Conservation (phyloP, 1,284 basidiomycete genomes). For the Leccinum angustisporum region DNA sequence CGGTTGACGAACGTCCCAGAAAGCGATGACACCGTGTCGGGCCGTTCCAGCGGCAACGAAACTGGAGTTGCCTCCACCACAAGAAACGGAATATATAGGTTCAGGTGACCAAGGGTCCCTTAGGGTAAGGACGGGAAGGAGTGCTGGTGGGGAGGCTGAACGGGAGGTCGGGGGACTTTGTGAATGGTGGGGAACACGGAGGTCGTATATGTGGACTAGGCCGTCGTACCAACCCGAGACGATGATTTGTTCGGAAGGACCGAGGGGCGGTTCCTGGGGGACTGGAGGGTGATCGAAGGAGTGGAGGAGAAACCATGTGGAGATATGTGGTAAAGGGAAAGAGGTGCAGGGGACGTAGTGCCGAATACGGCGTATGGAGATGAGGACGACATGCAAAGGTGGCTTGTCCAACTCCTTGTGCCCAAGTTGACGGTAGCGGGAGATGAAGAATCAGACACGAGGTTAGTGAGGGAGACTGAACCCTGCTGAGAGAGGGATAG, state of each 20-base stretch:
- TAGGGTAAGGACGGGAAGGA: constrained; percentile 58
- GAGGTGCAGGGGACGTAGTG: constrained; percentile 55
- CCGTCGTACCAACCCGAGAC: constrained; percentile 81
- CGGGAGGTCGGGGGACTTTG: not conserved
- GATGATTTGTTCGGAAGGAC: constrained; percentile 67
- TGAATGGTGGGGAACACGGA: constrained; percentile 46
- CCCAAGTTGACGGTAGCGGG: constrained; percentile 44
- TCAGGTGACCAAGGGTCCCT: constrained; percentile 67
- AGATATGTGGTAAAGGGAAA: constrained; percentile 55
- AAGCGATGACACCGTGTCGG: constrained; percentile 69
- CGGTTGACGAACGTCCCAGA: constrained; percentile 72
- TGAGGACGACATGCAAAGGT: constrained; percentile 50
- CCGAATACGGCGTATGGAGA: constrained; percentile 68
- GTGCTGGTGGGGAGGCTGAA: constrained; percentile 20
- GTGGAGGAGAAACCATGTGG: constrained; percentile 43
- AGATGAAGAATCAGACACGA: constrained; percentile 25
- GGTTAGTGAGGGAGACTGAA: constrained; percentile 43
- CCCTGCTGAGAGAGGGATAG: constrained; percentile 63
- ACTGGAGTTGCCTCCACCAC: constrained; percentile 62
- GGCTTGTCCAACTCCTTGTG: constrained; percentile 58
- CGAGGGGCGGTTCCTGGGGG: constrained; percentile 50
- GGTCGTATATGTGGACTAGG: constrained; percentile 65
- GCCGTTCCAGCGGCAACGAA: constrained; percentile 72
- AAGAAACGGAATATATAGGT: constrained; percentile 69
- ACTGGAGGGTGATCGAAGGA: constrained; percentile 51